Percentiles rank a stretch among this genome's conserved stretches.
phyloP scores from a whole-genome alignment of 371 early-diverging fungal species.

The Circinella umbellata region DNA sequence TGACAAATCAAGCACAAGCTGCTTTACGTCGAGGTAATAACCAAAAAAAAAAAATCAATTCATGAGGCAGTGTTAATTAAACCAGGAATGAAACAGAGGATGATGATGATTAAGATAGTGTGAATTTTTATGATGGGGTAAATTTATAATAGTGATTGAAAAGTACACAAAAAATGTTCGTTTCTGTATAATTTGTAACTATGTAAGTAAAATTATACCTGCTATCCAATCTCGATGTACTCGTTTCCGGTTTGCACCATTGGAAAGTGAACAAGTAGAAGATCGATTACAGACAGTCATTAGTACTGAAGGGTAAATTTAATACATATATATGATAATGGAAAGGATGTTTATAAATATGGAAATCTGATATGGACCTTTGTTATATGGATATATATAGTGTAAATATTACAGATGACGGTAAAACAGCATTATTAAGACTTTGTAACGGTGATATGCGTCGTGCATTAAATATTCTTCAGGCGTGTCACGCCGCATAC shows the following conservation, averaged over 20 bases:
- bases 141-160: conserved; percentile 81
- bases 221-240: conserved; percentile 99
- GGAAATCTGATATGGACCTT: neutral
- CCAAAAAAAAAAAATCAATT: neutral
- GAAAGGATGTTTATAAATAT: conserved; percentile 7
- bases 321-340: neutral
- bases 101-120: too few species aligned
- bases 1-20: conserved; percentile 97
- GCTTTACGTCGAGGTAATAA: conserved; percentile 88
- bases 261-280: conserved; percentile 78
- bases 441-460: conserved; percentile 97
- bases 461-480: conserved; percentile 92
- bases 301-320: conserved; percentile 68
- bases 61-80: neutral
- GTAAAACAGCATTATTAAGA: conserved; percentile 78
- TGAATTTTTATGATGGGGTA: too few species aligned
- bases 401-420: conserved; percentile 83
- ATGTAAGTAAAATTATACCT: conserved; percentile 97
- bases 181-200: conserved; percentile 99
- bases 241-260: conserved; percentile 95
- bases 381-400: conserved; percentile 28
- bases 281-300: conserved; percentile 77
- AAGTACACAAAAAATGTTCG: conserved; percentile 97
- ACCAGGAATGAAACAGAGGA: too few species aligned
- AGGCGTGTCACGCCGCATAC: conserved; percentile 89